phyloP scores from a whole-genome alignment of 2,329 filamentous ascomycete genomes.

The Helminthosporium solani region DNA sequence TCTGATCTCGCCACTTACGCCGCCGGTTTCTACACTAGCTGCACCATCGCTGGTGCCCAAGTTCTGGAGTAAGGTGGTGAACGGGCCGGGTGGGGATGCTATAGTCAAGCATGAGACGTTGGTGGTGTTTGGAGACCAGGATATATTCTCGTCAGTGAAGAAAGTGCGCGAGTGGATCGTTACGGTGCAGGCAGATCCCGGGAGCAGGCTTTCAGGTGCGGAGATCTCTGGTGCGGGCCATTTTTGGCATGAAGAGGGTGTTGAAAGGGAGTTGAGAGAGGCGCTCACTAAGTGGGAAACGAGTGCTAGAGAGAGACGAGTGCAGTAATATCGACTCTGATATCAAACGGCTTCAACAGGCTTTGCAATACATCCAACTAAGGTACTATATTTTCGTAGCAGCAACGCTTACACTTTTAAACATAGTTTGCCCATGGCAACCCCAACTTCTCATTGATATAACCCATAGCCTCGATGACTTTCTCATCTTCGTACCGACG shows the following conservation, averaged over 20 bases:
- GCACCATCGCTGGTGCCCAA: conserved; percentile 34
- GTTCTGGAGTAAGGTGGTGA: conserved; percentile 26
- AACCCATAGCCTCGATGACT: conserved; percentile 42
- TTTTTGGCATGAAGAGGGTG: conserved; percentile 50
- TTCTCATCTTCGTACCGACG: conserved; percentile 56
- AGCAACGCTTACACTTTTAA: not conserved
- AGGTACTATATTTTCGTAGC: too few species aligned
- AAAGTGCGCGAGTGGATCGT: conserved; percentile 68
- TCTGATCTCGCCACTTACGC: conserved; percentile 50
- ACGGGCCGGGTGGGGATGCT: conserved; percentile 13
- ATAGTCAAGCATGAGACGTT: conserved; percentile 52
- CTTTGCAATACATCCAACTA: too few species aligned
- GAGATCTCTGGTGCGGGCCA: conserved; percentile 55
- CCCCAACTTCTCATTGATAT: conserved; percentile 32
- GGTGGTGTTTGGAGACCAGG: conserved; percentile 71
- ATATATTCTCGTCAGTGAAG: conserved; percentile 68
- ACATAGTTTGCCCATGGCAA: conserved; percentile 21
- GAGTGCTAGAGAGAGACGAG: conserved; percentile 7
- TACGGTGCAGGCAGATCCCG: conserved; percentile 47
- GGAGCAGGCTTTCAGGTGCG: conserved; percentile 41
- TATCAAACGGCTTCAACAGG: too few species aligned
- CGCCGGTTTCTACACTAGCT: conserved; percentile 43
- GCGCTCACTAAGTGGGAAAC: conserved; percentile 46
- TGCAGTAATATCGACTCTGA: too few species aligned
- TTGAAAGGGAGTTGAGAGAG: conserved; percentile 42